These are phyloP conservation scores for Starmerella apis DNA, from an alignment of 805 yeast genomes.

Conservation along the genomic window DNA sequence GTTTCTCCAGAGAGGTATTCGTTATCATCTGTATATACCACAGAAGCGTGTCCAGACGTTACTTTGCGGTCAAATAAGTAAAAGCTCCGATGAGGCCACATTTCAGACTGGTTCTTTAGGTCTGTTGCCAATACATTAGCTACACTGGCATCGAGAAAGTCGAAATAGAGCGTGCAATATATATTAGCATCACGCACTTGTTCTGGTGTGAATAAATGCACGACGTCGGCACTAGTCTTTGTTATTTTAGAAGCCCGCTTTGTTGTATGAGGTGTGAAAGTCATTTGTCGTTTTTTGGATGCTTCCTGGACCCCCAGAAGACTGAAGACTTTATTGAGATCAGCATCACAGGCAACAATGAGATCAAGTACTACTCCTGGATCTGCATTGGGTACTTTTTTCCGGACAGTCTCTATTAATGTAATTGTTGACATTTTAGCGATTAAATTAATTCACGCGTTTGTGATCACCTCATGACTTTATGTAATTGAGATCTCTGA, in stretches of 20 bases:
- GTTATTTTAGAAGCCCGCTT: constrained; percentile 6
- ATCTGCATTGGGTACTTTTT: constrained; percentile 38
- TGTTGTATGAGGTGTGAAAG: constrained; percentile 15
- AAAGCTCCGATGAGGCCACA: constrained; percentile 41
- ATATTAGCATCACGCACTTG: constrained; percentile 37
- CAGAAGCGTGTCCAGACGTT: constrained; percentile 45
- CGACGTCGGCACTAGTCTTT: constrained; percentile 13
- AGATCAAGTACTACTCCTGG: constrained; percentile 41
- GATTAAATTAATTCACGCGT: background rate
- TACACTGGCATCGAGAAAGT: constrained; percentile 43
- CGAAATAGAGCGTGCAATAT: constrained; percentile 43
- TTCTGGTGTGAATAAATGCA: constrained; percentile 40
- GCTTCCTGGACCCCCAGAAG: constrained; percentile 32
- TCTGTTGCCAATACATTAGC: constrained; percentile 40
- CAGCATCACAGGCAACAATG: constrained; percentile 45
- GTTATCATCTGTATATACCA: constrained; percentile 32
- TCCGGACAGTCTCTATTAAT: constrained; percentile 22
- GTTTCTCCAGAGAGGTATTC: constrained; percentile 15
- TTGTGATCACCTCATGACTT: background rate
- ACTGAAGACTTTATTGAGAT: constrained; percentile 36
- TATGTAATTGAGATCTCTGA: background rate
- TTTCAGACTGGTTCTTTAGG: constrained; percentile 36
- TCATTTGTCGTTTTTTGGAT: constrained; percentile 19
- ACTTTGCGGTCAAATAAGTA: constrained; percentile 55
- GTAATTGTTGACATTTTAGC: constrained; percentile 22